These are phyloP conservation scores for Bothriochloa decipiens DNA, from an alignment of 176 grass and related monocot species.

Conservation along the genomic window DNA sequence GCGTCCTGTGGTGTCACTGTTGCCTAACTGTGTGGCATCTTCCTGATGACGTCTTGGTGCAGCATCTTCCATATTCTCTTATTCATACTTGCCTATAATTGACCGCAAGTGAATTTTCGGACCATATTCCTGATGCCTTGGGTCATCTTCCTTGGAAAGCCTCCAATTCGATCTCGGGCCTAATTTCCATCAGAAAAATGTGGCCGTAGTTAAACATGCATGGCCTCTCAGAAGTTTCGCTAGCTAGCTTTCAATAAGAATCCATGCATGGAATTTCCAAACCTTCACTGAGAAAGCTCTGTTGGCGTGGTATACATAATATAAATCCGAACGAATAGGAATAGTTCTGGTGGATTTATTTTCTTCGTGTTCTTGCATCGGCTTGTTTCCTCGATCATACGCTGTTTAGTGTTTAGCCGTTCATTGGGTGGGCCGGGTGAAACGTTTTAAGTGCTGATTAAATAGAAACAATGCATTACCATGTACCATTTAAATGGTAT, in stretches of 20 bases:
- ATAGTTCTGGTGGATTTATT: background rate
- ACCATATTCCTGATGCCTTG: background rate
- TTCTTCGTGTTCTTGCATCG: background rate
- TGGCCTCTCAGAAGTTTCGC: conserved; percentile 21
- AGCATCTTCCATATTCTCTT: too few species aligned
- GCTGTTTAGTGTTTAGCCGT: too few species aligned
- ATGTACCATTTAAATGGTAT: too few species aligned
- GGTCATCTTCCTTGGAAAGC: background rate
- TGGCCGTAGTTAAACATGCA: background rate
- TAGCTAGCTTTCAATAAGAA: background rate
- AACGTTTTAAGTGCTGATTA: too few species aligned
- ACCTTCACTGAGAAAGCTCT: background rate
- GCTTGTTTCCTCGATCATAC: background rate
- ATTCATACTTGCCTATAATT: too few species aligned
- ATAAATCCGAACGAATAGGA: background rate
- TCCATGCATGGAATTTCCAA: background rate
- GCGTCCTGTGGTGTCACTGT: background rate
- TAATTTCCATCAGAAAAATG: conserved; percentile 3
- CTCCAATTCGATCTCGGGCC: too few species aligned
- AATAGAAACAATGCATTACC: too few species aligned
- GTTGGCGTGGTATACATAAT: background rate
- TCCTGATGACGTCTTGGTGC: background rate
- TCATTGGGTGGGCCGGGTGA: too few species aligned
- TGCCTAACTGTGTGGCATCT: background rate
- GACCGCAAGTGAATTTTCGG: background rate